Evolutionary conservation across 2,329 filamentous ascomycete species (phyloP), one percentile per base, ranked within the genome.

Genomic region (Paracoccidioides brasiliensis): DNA sequence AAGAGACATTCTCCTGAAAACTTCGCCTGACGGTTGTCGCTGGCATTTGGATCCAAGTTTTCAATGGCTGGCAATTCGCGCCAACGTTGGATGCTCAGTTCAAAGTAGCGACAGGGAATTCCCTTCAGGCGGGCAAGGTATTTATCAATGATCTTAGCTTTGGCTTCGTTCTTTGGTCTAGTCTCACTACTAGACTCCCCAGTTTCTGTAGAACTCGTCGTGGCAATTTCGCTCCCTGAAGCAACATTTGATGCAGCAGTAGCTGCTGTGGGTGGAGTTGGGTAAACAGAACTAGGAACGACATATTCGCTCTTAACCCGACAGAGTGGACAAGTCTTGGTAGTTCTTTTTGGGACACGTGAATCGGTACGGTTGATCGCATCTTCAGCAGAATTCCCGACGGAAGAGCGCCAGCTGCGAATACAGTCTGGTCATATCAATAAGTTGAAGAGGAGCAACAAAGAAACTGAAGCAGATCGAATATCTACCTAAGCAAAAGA

Each of bases 401-500:
- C 57, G 9, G 60, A 62, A n/a, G 60, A 58, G 35, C 65, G 60
- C 65, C 65, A 67, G 46, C 57, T 57, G 14, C 63, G 57, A 22
- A 67, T 66, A 53, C 65, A 67, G 4, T 57, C 65, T 67, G 35
- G 15, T 32, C 35, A 40, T 42, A 15, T 37, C 12, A 55, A 51
- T 10, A 40, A 41, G 30, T 2, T 30, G 2, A 22, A 28, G 43
- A 50, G 7, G 37, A 37, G 35, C 28, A 55, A 33, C 14, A 46
- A 32, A 37, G 41, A 9, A 44, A 53, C 7, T 35, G 22, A 9
- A 33, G 4, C 30, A 7, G 40, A 40, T 5, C 22, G n/a, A 9
- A n/a, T 52, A 10, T 56, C n/a, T 63, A 67, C 65, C 55, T 46
- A 66, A 57, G 44, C 65, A 67, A 51, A 66, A 67, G 22, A 66